Evolutionary conservation across 2,329 filamentous ascomycete species (phyloP).

Genomic region (Curvularia spicifera): DNA sequence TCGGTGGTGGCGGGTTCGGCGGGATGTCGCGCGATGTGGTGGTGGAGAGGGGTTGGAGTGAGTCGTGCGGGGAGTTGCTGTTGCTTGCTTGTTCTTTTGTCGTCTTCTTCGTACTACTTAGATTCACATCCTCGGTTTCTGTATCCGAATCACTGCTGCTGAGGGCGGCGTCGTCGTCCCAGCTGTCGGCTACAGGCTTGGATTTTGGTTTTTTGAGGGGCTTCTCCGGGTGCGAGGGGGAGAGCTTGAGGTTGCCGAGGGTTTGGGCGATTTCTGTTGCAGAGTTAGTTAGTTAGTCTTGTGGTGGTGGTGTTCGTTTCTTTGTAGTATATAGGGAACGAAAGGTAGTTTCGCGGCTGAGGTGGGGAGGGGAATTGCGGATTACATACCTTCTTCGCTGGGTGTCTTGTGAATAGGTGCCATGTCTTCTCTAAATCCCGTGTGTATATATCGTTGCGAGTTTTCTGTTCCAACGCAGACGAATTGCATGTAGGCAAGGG

Average conservation of each 20-base stretch:
- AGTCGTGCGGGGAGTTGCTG: slow-evolving; percentile 13
- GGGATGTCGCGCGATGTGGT: slow-evolving; percentile 14
- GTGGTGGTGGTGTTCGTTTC: no score
- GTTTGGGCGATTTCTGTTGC: slow-evolving; percentile 46
- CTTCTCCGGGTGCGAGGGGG: slow-evolving; percentile 42
- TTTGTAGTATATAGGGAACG: no score
- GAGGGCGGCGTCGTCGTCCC: slow-evolving; percentile 82
- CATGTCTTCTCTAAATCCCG: slow-evolving; percentile 5
- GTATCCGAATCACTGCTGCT: slow-evolving; percentile 48
- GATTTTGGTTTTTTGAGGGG: slow-evolving; percentile 43
- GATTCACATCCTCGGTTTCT: slow-evolving; percentile 23
- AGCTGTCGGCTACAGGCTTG: slow-evolving; percentile 68
- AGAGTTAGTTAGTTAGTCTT: neutral
- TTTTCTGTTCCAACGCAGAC: no score
- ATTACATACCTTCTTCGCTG: slow-evolving; percentile 17
- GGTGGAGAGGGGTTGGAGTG: slow-evolving; percentile 30
- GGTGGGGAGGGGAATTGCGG: neutral
- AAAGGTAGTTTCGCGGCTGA: no score
- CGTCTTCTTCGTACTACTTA: neutral
- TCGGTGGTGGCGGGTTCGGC: slow-evolving; percentile 45
- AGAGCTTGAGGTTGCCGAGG: slow-evolving; percentile 47
- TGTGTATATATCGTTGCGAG: neutral
- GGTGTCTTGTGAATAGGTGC: slow-evolving; percentile 20
- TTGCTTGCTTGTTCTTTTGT: neutral
- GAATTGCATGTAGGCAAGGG: neutral